These are phyloP conservation scores for Phyllosticta citriasiana DNA, from an alignment of 2,329 filamentous ascomycete genomes.

Conservation along the genomic window DNA sequence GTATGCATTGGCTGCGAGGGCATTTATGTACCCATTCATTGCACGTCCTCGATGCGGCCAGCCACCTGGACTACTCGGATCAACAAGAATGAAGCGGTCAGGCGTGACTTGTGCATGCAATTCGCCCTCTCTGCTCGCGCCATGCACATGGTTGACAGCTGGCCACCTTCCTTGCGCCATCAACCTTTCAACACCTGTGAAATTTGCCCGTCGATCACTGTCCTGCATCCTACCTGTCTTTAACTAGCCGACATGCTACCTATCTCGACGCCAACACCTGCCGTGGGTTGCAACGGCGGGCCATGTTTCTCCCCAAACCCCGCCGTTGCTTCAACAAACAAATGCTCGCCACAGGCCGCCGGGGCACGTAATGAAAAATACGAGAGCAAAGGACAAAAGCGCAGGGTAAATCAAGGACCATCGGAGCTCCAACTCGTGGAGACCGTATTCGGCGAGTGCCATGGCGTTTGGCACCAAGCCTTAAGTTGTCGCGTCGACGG, in stretches of 20 bases:
- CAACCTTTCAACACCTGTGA: not conserved
- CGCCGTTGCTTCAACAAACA: not conserved
- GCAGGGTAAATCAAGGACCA: too few relatives aligned
- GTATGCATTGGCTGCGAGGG: not conserved
- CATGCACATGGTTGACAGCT: not conserved
- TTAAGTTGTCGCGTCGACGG: too few relatives aligned
- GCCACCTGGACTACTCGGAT: not conserved
- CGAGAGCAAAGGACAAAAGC: too few relatives aligned
- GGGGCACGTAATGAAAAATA: too few relatives aligned
- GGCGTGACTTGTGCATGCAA: not conserved
- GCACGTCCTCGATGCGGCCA: not conserved
- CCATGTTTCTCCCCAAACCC: not conserved
- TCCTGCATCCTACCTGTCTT: not conserved
- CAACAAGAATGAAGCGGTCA: not conserved
- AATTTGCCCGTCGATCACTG: not conserved
- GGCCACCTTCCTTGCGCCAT: not conserved
- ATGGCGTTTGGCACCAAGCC: too few relatives aligned
- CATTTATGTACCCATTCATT: not conserved
- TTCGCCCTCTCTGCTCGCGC: not conserved
- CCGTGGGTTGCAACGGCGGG: not conserved
- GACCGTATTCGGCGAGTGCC: too few relatives aligned
- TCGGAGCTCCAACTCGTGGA: too few relatives aligned
- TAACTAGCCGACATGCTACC: not conserved
- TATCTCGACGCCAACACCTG: not conserved
- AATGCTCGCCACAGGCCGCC: not conserved